Conservation (phyloP, 495 filamentous ascomycete species). For the Aspergillus sclerotioniger region DNA sequence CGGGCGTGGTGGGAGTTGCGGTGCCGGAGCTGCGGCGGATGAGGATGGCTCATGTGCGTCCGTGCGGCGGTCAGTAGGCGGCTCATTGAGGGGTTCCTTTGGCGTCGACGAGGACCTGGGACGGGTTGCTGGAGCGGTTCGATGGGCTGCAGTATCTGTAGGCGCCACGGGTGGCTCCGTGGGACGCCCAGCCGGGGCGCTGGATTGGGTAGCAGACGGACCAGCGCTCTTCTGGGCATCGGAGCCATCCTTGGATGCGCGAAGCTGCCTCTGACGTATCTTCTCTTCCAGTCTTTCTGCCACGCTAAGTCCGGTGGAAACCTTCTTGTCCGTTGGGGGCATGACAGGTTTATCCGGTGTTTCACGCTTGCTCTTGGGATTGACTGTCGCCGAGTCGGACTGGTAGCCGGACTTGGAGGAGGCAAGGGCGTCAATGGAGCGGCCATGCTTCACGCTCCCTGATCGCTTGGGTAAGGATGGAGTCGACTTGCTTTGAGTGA, state of each 20-base stretch:
- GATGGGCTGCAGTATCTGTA: neutral
- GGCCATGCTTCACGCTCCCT: slow-evolving; percentile 19
- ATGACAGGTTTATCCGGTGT: neutral
- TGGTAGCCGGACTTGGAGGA: slow-evolving; percentile 21
- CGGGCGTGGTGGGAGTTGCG: neutral
- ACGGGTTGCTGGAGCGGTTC: neutral
- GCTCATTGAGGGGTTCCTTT: neutral
- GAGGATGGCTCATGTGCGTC: neutral
- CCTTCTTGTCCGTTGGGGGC: neutral
- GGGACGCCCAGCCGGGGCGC: neutral
- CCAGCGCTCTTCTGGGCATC: slow-evolving; percentile 7
- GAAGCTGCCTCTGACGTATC: slow-evolving; percentile 1
- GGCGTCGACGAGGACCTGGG: neutral
- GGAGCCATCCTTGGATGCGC: neutral
- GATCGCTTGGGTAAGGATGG: slow-evolving; percentile 19
- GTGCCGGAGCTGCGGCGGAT: neutral
- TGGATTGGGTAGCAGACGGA: slow-evolving; percentile 2
- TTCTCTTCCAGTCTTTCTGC: slow-evolving; percentile 7
- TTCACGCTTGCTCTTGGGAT: slow-evolving; percentile 3
- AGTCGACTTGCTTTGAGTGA: neutral
- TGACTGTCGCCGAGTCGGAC: slow-evolving; percentile 27
- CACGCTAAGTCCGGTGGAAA: neutral
- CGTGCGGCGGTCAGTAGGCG: neutral
- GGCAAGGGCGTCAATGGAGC: neutral
- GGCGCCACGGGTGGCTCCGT: neutral